Base-by-base conservation (phyloP, 345 rosid species). In the Linum tenue region DNA sequence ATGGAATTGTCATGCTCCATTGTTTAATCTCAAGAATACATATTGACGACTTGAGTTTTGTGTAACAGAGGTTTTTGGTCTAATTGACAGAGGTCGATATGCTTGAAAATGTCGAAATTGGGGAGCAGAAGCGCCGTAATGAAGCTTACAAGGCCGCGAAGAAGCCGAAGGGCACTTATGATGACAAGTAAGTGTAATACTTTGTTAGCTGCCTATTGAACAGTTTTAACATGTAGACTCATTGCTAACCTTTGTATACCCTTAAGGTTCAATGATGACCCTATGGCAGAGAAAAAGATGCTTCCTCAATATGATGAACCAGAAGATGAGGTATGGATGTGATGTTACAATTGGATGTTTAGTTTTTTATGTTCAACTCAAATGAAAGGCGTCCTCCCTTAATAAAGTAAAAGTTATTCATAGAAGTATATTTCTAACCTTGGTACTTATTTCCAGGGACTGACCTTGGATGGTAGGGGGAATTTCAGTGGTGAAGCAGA, bases 101-200 rank as follows among this genome's bases (percentile, higher is more conserved):
- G 99, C 95, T 94, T 60, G 99, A 94, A 85, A 94, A 94, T 76
- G 85, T 83, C 76, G 99, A 94, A 82, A 86, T 94, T 74, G 99
- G 99, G 62, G 96, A 90, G 81, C 99, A 94, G 72, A 94, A 88
- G 81, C 86, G 83, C 15, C 90, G 99, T 7, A 77, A 83, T 43
- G 96, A 88, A 39, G 92, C 97, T 72, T 94, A 94, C 68, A 83
- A 86, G 73, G 95, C 92, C 74, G 89, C 97, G 42, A 94, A 88
- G 83, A 90, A 88, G 72, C 90, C 81, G 77, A 79, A 80, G 3
- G 99, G 99, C 44, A 69, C 69, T 63, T 94, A 85, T 66, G 86
- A 81, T 73, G 96, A 94, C 65, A 88, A 88, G 99, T 94, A 84
- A 76, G 83, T 72, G 66, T n/a, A 66, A 53, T 48, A 35, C 61